phyloP scores from a whole-genome alignment of 2,329 filamentous ascomycete genomes.

The Fusarium sp. region DNA sequence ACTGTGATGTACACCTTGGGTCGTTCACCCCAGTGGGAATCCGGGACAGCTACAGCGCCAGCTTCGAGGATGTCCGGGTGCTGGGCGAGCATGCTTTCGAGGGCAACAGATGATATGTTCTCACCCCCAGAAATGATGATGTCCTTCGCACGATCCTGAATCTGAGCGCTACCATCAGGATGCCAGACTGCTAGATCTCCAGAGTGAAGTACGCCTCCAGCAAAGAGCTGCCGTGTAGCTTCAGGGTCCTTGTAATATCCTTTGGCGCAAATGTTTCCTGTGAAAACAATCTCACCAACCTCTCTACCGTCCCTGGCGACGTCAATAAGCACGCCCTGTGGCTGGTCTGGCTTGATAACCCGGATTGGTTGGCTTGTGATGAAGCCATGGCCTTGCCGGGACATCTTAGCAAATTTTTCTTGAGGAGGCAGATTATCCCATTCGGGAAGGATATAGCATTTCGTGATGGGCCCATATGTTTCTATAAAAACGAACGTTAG shows the following conservation, averaged over 20 bases:
- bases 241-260: conserved; percentile 92
- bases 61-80: conserved; percentile 92
- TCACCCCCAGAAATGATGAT: conserved; percentile 98
- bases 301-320: conserved; percentile 61
- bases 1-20: conserved; percentile 93
- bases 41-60: conserved; percentile 86
- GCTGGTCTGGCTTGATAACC: conserved; percentile 81
- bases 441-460: conserved; percentile 85
- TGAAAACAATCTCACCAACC: conserved; percentile 76
- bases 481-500: conserved; percentile 55
- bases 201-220: conserved; percentile 85
- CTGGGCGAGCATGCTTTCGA: conserved; percentile 88
- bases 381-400: conserved; percentile 92
- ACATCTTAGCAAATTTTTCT: conserved; percentile 90
- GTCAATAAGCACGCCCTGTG: conserved; percentile 64
- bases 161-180: conserved; percentile 88
- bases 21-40: conserved; percentile 94
- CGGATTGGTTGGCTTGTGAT: conserved; percentile 83
- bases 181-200: conserved; percentile 96
- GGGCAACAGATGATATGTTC: conserved; percentile 93
- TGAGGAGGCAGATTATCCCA: conserved; percentile 81
- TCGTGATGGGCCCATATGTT: conserved; percentile 96
- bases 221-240: conserved; percentile 87
- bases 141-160: conserved; percentile 93
- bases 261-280: conserved; percentile 90